Base-by-base conservation (phyloP, 371 early-diverging fungal genomes). In the Mucor mucedo region DNA sequence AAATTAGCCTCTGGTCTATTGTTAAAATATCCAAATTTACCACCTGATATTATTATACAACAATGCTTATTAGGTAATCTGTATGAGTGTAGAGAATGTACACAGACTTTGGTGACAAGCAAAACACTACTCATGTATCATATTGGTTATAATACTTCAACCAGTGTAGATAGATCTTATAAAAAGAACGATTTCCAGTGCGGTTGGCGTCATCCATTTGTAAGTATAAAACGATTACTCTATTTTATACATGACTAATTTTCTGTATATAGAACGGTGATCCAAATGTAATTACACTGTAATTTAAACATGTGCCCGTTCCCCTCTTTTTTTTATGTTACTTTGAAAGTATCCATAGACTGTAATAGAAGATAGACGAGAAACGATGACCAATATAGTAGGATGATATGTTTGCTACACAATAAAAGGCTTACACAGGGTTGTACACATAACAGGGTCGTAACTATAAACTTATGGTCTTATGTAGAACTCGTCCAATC, bases 181-280 rank as follows among this genome's bases (percentile, higher is more conserved):
- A 57, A 69, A 39, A 68, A 71, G 56, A 67, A 76, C 45, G 71
- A 78, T 49, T 81, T 73, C 63, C 83, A 83, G 52, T 83, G 83
- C 59, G 83, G 83, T 32, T 83, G 83, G 83, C 55, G 83, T 53
- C 79, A 83, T 33, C 77, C 77, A 35, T 82, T 79, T 58, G 78
- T 75, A 75, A 77, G 75, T 77, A 3, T 21, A n/a, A 21, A 5
- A 3, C 7, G 8, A 21, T 16, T 27, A 5, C 16, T 45, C 7
- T 47, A 21, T 7, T 7, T 5, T 44, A 14, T 44, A 47, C 6
- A 29, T 27, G 10, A 33, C 32, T 32, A 9, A 50, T 33, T 30
- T 67, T 27, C 62, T 58, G 8, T 8, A 35, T 33, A 27, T 62
- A 70, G 70, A 71, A 71, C 56, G 71, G 71, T 39, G 68, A 70